phyloP scores from a whole-genome alignment of 2,329 filamentous ascomycete genomes.

The Calonectria henricotiae region DNA sequence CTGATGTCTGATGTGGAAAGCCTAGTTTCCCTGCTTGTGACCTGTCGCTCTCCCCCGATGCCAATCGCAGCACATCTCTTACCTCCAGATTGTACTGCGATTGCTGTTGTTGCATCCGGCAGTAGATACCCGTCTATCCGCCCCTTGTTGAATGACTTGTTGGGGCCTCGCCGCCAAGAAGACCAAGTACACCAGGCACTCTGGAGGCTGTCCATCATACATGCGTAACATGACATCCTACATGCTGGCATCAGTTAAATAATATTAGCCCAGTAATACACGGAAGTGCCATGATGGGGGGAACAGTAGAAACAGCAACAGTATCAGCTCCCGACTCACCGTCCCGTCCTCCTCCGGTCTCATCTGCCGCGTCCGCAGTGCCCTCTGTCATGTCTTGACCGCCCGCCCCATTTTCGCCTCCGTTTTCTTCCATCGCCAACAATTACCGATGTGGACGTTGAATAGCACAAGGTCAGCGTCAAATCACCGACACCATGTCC shows the following conservation, averaged over 20 bases:
- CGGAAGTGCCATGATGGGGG: constrained; percentile 9
- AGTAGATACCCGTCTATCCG: constrained; percentile 17
- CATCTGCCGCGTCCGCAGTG: constrained; percentile 28
- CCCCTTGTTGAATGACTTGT: constrained; percentile 10
- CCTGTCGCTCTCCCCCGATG: constrained; percentile 22
- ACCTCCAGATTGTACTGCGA: background rate
- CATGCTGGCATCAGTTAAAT: background rate
- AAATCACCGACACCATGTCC: constrained; percentile 47
- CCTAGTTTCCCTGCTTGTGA: constrained; percentile 20
- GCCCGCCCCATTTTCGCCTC: constrained; percentile 33
- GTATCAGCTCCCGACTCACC: background rate
- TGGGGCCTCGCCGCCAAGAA: constrained; percentile 14
- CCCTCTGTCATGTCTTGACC: constrained; percentile 10
- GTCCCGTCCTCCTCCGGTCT: constrained; percentile 6
- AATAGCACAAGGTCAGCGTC: constrained; percentile 28
- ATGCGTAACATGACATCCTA: constrained; percentile 15
- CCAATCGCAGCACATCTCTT: constrained; percentile 19
- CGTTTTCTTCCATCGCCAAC: constrained; percentile 37
- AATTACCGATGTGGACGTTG: constrained; percentile 33
- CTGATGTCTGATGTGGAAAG: constrained; percentile 27
- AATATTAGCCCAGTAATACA: background rate
- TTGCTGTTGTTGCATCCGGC: constrained; percentile 13
- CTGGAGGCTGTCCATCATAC: background rate
- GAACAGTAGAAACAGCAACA: background rate
- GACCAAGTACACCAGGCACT: constrained; percentile 21